Evolutionary conservation across 371 early-diverging fungal species (phyloP), one percentile per base, ranked within the genome.

Genomic region (Gilbertella persicaria): DNA sequence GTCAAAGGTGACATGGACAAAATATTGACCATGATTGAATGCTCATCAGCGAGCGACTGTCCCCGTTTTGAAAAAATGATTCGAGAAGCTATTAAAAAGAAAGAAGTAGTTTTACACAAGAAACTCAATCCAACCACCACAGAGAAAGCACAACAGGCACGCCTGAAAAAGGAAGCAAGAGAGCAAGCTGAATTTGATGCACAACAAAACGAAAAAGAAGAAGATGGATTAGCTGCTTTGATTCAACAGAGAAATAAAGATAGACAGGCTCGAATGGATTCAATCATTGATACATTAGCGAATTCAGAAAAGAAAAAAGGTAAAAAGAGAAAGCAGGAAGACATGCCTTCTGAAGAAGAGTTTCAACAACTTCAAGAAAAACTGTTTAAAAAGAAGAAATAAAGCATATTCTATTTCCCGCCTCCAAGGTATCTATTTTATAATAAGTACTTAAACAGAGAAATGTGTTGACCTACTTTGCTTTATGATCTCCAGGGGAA

Each of bases 1-100:
- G 70, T 60, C 57, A 73, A 89, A 28, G 97, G 97, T 7, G 78
- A 89, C 60, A 80, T 95, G 82, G 82, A 86, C 33, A 29, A 60
- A 12, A 91, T 96, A 12, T 64, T 94, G 30, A 67, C 71, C 0
- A 53, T 74, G n/a, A 82, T 95, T 0, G 77, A 84, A 43, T 74
- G 88, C 26, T 78, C 83, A 13, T 66, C 73, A 4, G 73, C 78
- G 16, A 82, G 79, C 6, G 94, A 95, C 56, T 87, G 90, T 36
- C 68, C 66, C 17, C 79, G 95, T 5, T 83, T 93, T 62, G 53
- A 73, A 9, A 62, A 60, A 4, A 83, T 91, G 14, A 79, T 96
- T 33, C 73, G 82, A 23, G 50, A 60, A 4, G 89, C 88, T 0
- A 86, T 95, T 39, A 69, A 80, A 21, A 73, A 65, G 26, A 79